Conservation (phyloP, 352 stramenopile genomes). For the Phytophthora foliorum region DNA sequence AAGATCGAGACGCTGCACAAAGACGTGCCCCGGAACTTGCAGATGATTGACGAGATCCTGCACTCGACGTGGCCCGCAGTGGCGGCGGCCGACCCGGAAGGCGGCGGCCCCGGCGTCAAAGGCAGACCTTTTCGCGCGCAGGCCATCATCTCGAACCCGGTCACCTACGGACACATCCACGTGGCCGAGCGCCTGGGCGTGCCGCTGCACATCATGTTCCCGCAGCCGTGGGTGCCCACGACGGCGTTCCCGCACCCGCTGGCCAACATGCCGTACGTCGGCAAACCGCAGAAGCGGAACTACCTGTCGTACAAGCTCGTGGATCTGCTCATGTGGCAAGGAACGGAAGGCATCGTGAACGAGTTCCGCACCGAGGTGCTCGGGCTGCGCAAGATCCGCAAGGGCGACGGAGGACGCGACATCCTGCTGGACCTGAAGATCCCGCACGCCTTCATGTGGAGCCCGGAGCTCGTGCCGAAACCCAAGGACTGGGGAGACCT, state of each 20-base stretch:
- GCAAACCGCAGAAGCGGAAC: slow-evolving; percentile 57
- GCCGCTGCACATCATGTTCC: slow-evolving; percentile 95
- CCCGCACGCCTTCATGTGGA: slow-evolving; percentile 79
- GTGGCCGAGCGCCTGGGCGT: slow-evolving; percentile 92
- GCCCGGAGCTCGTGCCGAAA: slow-evolving; percentile 55
- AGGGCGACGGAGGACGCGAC: slow-evolving; percentile 45
- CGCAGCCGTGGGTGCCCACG: slow-evolving; percentile 90
- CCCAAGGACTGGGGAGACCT: slow-evolving; percentile 67
- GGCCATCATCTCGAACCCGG: slow-evolving; percentile 94
- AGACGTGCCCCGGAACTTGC: slow-evolving; percentile 82
- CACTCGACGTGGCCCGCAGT: slow-evolving; percentile 89
- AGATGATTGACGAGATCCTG: slow-evolving; percentile 92
- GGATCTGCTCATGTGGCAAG: slow-evolving; percentile 62
- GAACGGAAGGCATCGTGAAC: slow-evolving; percentile 54
- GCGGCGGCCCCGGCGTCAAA: slow-evolving; percentile 40
- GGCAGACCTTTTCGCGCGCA: slow-evolving; percentile 80
- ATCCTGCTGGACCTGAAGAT: slow-evolving; percentile 54
- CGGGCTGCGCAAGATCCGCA: slow-evolving; percentile 42
- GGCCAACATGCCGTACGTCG: slow-evolving; percentile 77
- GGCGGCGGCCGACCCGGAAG: slow-evolving; percentile 74
- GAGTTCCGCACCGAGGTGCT: slow-evolving; percentile 56
- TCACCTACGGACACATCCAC: slow-evolving; percentile 92
- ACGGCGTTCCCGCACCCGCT: slow-evolving; percentile 90
- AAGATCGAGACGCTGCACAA: slow-evolving; percentile 64
- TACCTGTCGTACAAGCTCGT: slow-evolving; percentile 64